Evolutionary conservation across 2,329 filamentous ascomycete species (phyloP), one percentile per base, ranked within the genome.

Genomic region (Hirsutella thompsonii): DNA sequence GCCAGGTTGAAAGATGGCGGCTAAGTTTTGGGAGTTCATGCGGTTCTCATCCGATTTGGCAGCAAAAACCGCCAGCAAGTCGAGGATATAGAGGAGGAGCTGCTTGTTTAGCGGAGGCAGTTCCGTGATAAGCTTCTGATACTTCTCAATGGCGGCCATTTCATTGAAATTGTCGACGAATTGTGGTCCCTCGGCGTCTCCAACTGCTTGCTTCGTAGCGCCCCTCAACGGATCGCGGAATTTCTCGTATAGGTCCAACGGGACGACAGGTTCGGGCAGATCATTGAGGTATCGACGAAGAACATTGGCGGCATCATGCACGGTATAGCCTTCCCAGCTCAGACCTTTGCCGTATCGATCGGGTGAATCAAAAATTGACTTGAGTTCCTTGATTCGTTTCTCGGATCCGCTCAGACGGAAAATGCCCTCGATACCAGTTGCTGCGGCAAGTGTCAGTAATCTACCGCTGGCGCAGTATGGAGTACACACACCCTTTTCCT

Each of bases 231-330:
- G 92, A 39, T 89, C 78, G 46, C 92, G 81, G 61, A 96, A 98
- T 44, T 78, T 77, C 54, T 93, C 84, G 59, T 98, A 98, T 47
- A 95, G 81, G 52, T 93, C 84, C 40, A 96, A 70, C 3, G 92
- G 92, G 23, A 98, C 92, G 47, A 98, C 94, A 5, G 92, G 92
- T 58, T 98, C 92, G 2, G 92, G 92, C 2, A 98, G 74, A 56
- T 94, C 86, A 61, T 96, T 96, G 47, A 98, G 79, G 59, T 98
- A 98, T 52, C 92, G 79, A 47, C 92, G 81, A 36, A 98, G 74
- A 46, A 98, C 90, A 56, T 96, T 98, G 53, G 92, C 89, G 20
- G 92, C 92, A 71, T 98, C 92, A 62, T 98, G 92, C 34, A 98
- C 92, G 1, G 92, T 98, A 60, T 94, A 98, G 37, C 92, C 92